Evolutionary conservation across 305 asterid genomes (phyloP).

Genomic region (Fraxinus greggii): DNA sequence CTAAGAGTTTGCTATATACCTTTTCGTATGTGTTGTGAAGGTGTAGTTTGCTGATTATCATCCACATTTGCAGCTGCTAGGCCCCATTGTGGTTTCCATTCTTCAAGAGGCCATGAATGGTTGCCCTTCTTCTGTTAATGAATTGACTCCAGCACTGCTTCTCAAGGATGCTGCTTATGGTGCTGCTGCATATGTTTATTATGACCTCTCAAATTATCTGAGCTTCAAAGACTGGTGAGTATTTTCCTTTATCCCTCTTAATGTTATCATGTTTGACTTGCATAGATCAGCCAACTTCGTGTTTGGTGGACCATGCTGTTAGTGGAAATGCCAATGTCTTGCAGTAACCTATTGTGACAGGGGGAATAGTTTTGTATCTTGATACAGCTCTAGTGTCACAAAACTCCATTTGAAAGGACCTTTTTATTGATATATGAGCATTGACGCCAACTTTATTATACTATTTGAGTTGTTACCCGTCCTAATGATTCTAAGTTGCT

Average conservation of each 20-base stretch:
- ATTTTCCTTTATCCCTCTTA: constrained; percentile 19
- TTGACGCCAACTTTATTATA: constrained; percentile 17
- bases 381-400: constrained; percentile 6
- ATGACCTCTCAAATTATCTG: constrained; percentile 92
- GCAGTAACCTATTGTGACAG: constrained; percentile 10
- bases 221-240: constrained; percentile 90
- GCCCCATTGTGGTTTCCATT: constrained; percentile 94
- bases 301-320: constrained; percentile 2
- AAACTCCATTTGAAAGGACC: constrained; percentile 4
- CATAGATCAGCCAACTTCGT: constrained; percentile 13
- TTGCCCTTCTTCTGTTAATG: constrained; percentile 79
- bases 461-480: constrained; percentile 6
- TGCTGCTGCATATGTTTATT: constrained; percentile 92
- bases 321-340: constrained; percentile 19
- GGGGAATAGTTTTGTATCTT: not conserved
- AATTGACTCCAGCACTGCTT: constrained; percentile 76
- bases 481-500: constrained; percentile 9
- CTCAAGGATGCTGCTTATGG: constrained; percentile 97
- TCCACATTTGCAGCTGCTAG: constrained; percentile 62
- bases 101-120: constrained; percentile 95
- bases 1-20: constrained; percentile 17
- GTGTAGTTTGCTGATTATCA: constrained; percentile 30
- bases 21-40: constrained; percentile 21
- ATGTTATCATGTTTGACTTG: constrained; percentile 13
- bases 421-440: constrained; percentile 6